Evolutionary conservation across 345 rosid genomes (phyloP), one percentile per base, ranked within the genome.

Genomic region (Pugionium dolabratum): DNA sequence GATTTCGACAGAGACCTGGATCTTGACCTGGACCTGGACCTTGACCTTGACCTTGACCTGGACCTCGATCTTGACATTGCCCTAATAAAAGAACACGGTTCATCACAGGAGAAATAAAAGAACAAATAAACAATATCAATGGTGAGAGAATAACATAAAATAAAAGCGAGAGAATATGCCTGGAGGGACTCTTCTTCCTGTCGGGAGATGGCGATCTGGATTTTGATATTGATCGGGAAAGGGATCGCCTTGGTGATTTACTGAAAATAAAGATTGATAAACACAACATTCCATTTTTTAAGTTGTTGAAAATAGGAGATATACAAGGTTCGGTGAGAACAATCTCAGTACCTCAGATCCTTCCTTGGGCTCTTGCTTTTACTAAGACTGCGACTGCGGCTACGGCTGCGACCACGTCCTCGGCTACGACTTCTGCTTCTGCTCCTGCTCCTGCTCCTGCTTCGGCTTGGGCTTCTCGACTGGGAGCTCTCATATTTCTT

Each of bases 181-280:
- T 32, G 34, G 4, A 32, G 4, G 2, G 34, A 32, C 34, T 32
- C 34, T 32, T 67, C 76, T 80, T 63, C 64, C 36, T 81, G 39
- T 79, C 78, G 36, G 89, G 95, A 33, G 94, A 86, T 4, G 87
- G 83, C 33, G 96, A 88, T 69, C 79, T 81, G 10, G 91, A 89
- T 73, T 86, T 89, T 62, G 91, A 83, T 7, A 79, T 59, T 26
- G 95, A 90, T 58, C 80, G 83, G 9, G 92, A 81, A 37, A 36
- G 69, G 30, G 87, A 76, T 9, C 83, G 78, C 44, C 80, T 85
- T 37, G 65, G 41, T 55, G 97, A 83, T 82, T 78, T 84, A 76
- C 94, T 82, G 82, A 49, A 60, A 7, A 7, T 6, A 66, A 62
- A 50, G 36, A 48, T 51, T 44, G 4, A 60, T 51, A 29, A 42